Evolutionary conservation across 2,329 filamentous ascomycete genomes (phyloP).

Genomic region (Dactylellina leptospora): DNA sequence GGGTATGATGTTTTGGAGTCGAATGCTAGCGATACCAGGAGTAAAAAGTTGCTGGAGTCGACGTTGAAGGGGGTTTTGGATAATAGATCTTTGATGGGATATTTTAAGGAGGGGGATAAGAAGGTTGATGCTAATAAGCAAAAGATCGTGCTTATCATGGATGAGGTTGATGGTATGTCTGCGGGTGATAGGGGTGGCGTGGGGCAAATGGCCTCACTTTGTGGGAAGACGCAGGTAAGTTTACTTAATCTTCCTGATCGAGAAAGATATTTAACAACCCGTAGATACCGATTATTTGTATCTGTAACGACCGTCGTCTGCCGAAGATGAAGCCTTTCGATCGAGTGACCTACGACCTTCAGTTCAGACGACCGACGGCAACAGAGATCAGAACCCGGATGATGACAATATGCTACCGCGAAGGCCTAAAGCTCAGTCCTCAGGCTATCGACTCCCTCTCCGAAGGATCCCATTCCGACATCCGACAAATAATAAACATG

Average conservation of each 20-base stretch:
- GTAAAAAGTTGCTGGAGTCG: slow-evolving; percentile 91
- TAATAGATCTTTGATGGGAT: slow-evolving; percentile 90
- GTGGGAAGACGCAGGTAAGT: slow-evolving; percentile 76
- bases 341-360: slow-evolving; percentile 80
- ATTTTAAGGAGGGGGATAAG: slow-evolving; percentile 84
- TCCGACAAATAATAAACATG: slow-evolving; percentile 99
- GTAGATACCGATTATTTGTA: slow-evolving; percentile 91
- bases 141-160: slow-evolving; percentile 96
- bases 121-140: slow-evolving; percentile 82
- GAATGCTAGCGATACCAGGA: slow-evolving; percentile 93
- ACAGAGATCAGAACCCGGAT: slow-evolving; percentile 91
- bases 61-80: slow-evolving; percentile 90
- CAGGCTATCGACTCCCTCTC: slow-evolving; percentile 91
- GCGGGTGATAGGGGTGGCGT: slow-evolving; percentile 95
- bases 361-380: slow-evolving; percentile 86
- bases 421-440: slow-evolving; percentile 83
- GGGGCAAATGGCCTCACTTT: slow-evolving; percentile 89
- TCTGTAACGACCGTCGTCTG: slow-evolving; percentile 91
- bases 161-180: slow-evolving; percentile 99
- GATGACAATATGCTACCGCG: slow-evolving; percentile 92
- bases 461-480: slow-evolving; percentile 93
- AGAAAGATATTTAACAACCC: slow-evolving; percentile 13
- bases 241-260: slow-evolving; percentile 2
- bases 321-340: slow-evolving; percentile 99
- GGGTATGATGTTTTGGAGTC: slow-evolving; percentile 93